A percentile compares a stretch with the other conserved stretches of the same genome.
phyloP scores from a whole-genome alignment of 257 asterid species.

The Nicotiana otophora region DNA sequence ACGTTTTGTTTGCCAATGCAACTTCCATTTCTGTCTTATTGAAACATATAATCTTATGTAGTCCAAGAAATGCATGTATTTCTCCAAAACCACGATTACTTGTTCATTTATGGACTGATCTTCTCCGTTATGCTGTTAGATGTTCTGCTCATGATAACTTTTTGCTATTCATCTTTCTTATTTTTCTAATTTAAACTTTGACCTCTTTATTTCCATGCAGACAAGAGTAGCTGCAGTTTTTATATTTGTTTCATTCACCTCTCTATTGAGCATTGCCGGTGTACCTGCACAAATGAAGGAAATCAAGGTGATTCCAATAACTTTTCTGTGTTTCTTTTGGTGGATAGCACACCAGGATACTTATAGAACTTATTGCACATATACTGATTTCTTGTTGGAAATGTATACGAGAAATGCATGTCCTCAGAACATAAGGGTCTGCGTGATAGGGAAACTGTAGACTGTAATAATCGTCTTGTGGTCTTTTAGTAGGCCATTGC shows the following conservation, averaged over 20 bases:
- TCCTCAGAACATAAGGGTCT: not conserved
- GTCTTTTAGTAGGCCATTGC: not conserved
- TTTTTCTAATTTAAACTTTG: not conserved
- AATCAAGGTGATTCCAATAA: slow-evolving; percentile 52
- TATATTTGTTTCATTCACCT: slow-evolving; percentile 71
- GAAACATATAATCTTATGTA: not conserved
- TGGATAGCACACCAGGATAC: not conserved
- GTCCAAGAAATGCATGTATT: not conserved
- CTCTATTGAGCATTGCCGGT: slow-evolving; percentile 85
- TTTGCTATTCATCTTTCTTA: not conserved
- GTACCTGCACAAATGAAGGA: slow-evolving; percentile 89
- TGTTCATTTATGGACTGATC: not conserved
- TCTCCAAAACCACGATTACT: not conserved
- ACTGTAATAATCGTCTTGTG: not conserved
- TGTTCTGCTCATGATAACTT: not conserved
- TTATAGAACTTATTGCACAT: not conserved
- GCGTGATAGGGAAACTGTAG: not conserved
- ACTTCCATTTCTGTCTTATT: not conserved
- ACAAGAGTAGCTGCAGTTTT: slow-evolving; percentile 84
- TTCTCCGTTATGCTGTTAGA: not conserved
- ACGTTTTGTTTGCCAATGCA: not conserved
- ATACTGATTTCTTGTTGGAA: not conserved
- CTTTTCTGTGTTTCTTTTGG: not conserved
- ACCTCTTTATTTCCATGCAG: slow-evolving; percentile 36
- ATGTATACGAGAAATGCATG: not conserved